Percentiles rank a stretch among this genome's conserved stretches.
Evolutionary conservation across 2,329 filamentous ascomycete species (phyloP).

Genomic region (Aspergillus fumigatus): DNA sequence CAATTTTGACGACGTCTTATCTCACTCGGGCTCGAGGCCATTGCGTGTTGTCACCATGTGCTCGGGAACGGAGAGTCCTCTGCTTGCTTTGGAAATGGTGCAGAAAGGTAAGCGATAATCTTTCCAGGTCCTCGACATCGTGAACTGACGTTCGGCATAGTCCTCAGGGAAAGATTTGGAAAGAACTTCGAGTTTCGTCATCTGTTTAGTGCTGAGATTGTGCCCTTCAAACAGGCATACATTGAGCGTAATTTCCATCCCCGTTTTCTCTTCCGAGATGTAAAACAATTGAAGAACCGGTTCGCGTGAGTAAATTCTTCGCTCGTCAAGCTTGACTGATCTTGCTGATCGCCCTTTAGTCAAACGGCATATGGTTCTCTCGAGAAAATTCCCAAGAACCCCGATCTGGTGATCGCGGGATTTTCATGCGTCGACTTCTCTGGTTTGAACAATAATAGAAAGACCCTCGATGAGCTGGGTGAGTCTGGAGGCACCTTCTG

Average conservation of each 20-base stretch:
- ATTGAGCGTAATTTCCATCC: slow-evolving; percentile 57
- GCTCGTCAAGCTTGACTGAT: not conserved
- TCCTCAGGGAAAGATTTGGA: slow-evolving; percentile 29
- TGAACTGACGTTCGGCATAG: slow-evolving; percentile 9
- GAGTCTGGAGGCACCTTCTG: slow-evolving; percentile 64
- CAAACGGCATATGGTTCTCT: slow-evolving; percentile 64
- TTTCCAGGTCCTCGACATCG: too few species aligned
- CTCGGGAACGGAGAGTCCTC: slow-evolving; percentile 71
- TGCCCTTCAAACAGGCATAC: slow-evolving; percentile 60
- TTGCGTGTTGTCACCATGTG: slow-evolving; percentile 67
- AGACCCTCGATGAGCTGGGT: slow-evolving; percentile 51
- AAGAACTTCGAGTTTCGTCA: slow-evolving; percentile 48
- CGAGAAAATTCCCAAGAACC: slow-evolving; percentile 50
- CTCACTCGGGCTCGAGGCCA: slow-evolving; percentile 29
- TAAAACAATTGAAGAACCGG: slow-evolving; percentile 50
- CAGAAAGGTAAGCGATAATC: slow-evolving; percentile 36
- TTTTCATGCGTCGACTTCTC: slow-evolving; percentile 77
- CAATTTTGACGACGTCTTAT: slow-evolving; percentile 44
- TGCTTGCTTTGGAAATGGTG: slow-evolving; percentile 61
- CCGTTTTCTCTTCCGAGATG: slow-evolving; percentile 54
- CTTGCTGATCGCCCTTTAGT: slow-evolving; percentile 31
- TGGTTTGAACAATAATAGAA: slow-evolving; percentile 54
- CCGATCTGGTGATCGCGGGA: slow-evolving; percentile 66
- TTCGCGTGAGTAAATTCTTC: slow-evolving; percentile 42
- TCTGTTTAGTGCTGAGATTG: slow-evolving; percentile 60